A percentile compares a stretch with the other conserved stretches of the same genome.
Conservation (phyloP, 2,329 filamentous ascomycete species). For the Botryosphaeria agaves region DNA sequence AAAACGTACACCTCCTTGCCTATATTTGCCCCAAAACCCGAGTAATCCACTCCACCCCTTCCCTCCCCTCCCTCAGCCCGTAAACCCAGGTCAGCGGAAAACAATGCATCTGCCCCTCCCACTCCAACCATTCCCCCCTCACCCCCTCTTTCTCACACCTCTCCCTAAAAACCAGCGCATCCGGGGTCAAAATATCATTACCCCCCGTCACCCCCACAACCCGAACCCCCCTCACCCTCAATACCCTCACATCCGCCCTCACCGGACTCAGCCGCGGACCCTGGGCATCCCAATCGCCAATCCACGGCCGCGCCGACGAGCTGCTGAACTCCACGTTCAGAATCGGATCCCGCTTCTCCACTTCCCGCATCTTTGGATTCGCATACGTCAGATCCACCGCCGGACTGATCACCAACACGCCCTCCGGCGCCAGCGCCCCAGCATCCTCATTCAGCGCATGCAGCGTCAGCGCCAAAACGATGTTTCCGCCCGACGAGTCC, state of each 20-base stretch:
- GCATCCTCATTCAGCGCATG: constrained; percentile 17
- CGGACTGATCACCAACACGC: constrained; percentile 29
- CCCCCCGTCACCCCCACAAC: constrained; percentile 36
- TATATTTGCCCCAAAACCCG: constrained; percentile 15
- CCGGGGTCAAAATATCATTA: constrained; percentile 35
- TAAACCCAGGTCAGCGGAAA: constrained; percentile 35
- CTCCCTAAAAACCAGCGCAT: constrained; percentile 31
- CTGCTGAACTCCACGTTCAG: constrained; percentile 25
- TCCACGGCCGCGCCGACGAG: constrained; percentile 24
- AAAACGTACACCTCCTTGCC: no score
- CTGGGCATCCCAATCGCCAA: constrained; percentile 19
- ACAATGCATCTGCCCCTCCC: constrained; percentile 44
- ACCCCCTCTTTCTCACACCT: constrained; percentile 26
- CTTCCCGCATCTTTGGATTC: constrained; percentile 25
- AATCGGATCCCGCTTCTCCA: constrained; percentile 27
- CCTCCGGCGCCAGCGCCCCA: constrained; percentile 12
- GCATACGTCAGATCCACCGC: constrained; percentile 30
- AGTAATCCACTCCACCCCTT: constrained; percentile 28
- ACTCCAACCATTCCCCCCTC: constrained; percentile 37
- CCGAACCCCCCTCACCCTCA: constrained; percentile 23
- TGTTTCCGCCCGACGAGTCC: constrained; percentile 38
- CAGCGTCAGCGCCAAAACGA: constrained; percentile 25
- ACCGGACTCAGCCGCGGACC: constrained; percentile 33
- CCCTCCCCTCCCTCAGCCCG: constrained; percentile 27
- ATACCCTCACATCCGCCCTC: constrained; percentile 21